A percentile compares a stretch with the other conserved stretches of the same genome.
Conservation (phyloP, 1,284 basidiomycete genomes). For the Microbotryomycetes sp. region DNA sequence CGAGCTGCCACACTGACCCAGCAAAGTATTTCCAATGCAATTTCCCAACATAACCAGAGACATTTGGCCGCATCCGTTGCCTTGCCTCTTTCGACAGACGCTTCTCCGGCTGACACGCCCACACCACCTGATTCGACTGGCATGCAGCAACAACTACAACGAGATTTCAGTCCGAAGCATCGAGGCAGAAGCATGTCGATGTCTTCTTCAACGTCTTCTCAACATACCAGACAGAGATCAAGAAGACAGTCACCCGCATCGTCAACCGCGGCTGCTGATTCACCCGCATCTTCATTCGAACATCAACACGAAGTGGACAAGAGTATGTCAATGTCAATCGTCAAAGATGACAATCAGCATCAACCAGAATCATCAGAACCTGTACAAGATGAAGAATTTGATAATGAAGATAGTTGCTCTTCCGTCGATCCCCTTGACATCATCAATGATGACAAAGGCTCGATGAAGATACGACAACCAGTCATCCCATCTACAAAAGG, state of each 20-base stretch:
- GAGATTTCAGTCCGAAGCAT: background rate
- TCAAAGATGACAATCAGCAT: background rate
- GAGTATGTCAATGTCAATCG: background rate
- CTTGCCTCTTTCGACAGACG: background rate
- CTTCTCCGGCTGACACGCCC: background rate
- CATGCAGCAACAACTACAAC: no score
- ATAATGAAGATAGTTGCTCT: background rate
- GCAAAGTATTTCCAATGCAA: background rate
- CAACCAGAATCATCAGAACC: background rate
- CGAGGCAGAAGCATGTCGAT: background rate
- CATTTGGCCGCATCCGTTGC: background rate
- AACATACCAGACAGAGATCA: background rate
- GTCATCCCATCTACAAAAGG: background rate
- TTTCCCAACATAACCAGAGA: no score
- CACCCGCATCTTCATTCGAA: background rate
- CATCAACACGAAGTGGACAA: background rate
- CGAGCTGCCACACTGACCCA: background rate
- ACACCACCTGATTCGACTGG: no score
- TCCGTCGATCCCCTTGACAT: background rate
- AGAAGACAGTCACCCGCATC: background rate
- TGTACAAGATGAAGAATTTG: background rate
- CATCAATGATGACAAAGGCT: background rate
- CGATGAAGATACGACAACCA: background rate
- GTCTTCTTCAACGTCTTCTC: background rate
- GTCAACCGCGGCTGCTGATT: background rate